phyloP scores from a whole-genome alignment of 176 grass and related monocot species.

The maize (Zea mays) region DNA sequence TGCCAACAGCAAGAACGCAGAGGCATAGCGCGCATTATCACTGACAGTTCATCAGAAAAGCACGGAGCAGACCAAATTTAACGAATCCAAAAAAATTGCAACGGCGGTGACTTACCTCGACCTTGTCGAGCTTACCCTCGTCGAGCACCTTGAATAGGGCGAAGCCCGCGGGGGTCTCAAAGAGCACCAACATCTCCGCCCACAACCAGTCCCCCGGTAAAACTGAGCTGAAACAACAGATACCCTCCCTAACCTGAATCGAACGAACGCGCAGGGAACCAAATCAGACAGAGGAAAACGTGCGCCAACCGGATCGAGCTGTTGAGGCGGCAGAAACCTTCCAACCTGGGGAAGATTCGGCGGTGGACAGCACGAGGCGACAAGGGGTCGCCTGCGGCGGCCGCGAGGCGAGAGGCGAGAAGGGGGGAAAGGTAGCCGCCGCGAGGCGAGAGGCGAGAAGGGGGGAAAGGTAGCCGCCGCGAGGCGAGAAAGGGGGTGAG shows the following conservation, averaged over 20 bases:
- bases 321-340: not conserved
- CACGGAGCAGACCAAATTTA: not conserved
- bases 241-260: not conserved
- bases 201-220: not conserved
- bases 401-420: no score
- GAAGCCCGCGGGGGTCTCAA: conserved; percentile 90
- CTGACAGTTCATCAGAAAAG: not conserved
- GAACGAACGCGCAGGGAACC: not conserved
- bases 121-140: conserved; percentile 75
- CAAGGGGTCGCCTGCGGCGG: not conserved
- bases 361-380: not conserved
- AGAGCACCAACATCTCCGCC: conserved; percentile 54
- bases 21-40: not conserved
- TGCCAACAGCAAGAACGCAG: conserved; percentile 20
- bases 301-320: not conserved
- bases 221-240: not conserved
- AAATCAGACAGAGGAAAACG: conserved; percentile 1
- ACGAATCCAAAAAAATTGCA: not conserved
- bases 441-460: conserved; percentile 24
- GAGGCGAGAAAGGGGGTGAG: not conserved
- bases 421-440: not conserved
- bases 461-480: not conserved
- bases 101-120: conserved; percentile 53
- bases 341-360: conserved; percentile 16
- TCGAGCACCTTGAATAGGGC: conserved; percentile 92